Base-by-base conservation (phyloP, 345 rosid genomes). In the Syzygium jambos region DNA sequence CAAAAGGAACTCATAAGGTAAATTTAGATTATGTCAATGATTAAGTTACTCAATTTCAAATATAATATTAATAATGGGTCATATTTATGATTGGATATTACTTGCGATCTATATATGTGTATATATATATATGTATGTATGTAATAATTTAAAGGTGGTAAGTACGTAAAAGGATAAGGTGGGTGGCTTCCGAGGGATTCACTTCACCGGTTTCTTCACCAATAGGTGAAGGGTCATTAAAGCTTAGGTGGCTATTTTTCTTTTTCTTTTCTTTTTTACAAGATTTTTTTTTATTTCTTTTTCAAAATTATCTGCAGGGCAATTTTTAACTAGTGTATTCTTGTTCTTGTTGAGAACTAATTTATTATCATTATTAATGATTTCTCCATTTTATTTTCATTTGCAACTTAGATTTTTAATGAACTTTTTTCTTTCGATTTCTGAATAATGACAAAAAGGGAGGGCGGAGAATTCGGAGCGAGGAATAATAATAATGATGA, bases 1-100 rank as follows among this genome's bases (percentile, higher is more conserved):
- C 92, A 91, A 57, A 85, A 43, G 85, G 92, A 91, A 38, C 92
- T 91, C 38, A 91, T 91, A 46, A 89, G 92, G 92, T 91, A 41
- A 49, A 9, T 34, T 65, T 9, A 41, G 1, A 9, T 6, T 0
- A 19, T 3, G 82, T 38, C 2, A 10, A 73, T 1, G 49, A 73
- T 38, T 38, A 73, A 38, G 21, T 38, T 49, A 2, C 49, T 2
- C 14, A 3, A 38, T 73, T 38, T 19, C 12, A 6, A 27, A 7
- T 6, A 38, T 38, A 73, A 0, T 61, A n/a, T 15, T 34, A n/a
- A 61, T 61, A 16, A 3, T n/a, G 15, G 7, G 38, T n/a, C 73
- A n/a, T 14, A 73, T 22, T 5, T 8, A 73, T 34, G 82, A 73
- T 73, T 73, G 82, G 46, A 68, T 68, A 4, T 68, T 0, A 22